These are phyloP conservation scores for Venturia pyrina DNA, from an alignment of 2,329 filamentous ascomycete genomes.

Conservation along the genomic window DNA sequence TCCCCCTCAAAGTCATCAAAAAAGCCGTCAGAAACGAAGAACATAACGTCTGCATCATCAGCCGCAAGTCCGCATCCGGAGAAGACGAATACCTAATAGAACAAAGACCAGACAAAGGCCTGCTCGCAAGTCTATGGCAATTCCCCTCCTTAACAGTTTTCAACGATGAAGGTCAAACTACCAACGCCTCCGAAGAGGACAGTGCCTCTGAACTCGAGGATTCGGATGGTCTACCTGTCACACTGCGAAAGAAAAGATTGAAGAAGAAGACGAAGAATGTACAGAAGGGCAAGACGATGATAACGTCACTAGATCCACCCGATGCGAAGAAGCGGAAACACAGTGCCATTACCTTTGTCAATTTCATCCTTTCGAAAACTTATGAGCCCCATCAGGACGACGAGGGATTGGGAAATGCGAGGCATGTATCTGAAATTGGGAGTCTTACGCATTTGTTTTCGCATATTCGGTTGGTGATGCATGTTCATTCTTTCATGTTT, in stretches of 20 bases:
- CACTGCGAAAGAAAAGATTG: neutral
- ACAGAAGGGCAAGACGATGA: neutral
- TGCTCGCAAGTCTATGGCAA: constrained; percentile 20
- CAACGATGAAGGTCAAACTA: constrained; percentile 18
- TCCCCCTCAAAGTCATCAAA: constrained; percentile 25
- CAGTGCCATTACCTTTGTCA: neutral
- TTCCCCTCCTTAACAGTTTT: constrained; percentile 22
- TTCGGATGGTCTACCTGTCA: neutral
- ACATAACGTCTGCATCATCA: constrained; percentile 24
- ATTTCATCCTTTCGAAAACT: neutral
- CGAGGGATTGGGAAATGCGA: constrained; percentile 10
- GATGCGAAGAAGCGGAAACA: neutral
- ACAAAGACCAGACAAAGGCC: constrained; percentile 23
- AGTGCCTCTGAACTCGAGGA: constrained; percentile 15
- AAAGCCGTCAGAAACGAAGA: constrained; percentile 26
- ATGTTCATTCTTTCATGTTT: constrained; percentile 17
- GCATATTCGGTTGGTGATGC: constrained; percentile 27
- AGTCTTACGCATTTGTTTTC: constrained; percentile 26
- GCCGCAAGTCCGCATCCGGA: constrained; percentile 13
- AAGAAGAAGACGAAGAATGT: neutral
- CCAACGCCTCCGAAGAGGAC: constrained; percentile 14
- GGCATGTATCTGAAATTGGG: constrained; percentile 18
- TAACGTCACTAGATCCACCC: neutral
- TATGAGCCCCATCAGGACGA: neutral
- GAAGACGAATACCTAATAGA: constrained; percentile 23